Conservation (phyloP, 768 basidiomycete species). For the Hypholoma fasciculare region DNA sequence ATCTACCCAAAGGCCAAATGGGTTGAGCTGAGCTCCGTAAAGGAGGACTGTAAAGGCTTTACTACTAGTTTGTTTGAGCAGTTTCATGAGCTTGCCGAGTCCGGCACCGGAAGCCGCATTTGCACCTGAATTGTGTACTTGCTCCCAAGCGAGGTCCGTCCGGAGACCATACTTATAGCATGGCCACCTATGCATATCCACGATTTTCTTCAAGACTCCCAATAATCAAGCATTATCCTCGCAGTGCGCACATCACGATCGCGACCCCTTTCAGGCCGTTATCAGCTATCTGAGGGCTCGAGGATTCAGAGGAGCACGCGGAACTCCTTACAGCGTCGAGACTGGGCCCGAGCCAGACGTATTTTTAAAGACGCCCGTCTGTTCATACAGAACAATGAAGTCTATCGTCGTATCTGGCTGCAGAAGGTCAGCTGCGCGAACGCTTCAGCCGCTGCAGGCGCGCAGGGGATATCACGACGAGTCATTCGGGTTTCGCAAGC, state of each 20-base stretch:
- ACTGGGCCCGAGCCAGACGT: background rate
- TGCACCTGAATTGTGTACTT: too few species aligned
- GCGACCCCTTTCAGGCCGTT: background rate
- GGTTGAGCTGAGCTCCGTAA: too few species aligned
- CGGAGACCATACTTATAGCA: background rate
- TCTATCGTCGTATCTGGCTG: background rate
- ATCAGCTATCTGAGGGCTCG: background rate
- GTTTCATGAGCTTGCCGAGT: too few species aligned
- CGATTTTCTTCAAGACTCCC: background rate
- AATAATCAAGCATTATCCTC: background rate
- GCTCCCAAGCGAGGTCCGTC: background rate
- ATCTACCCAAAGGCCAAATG: too few species aligned
- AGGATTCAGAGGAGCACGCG: background rate
- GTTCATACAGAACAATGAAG: background rate
- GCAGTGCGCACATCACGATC: background rate
- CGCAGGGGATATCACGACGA: slow-evolving; percentile 66
- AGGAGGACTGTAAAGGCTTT: too few species aligned
- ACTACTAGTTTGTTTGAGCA: too few species aligned
- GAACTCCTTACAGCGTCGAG: background rate
- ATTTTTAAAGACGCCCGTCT: background rate
- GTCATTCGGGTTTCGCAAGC: slow-evolving; percentile 76
- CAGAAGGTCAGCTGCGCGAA: background rate
- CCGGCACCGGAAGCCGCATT: too few species aligned
- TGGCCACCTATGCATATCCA: background rate
- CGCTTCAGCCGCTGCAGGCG: background rate